Evolutionary conservation across 2,329 filamentous ascomycete genomes (phyloP), one percentile per base, ranked within the genome.

Genomic region (Fusarium sp.): DNA sequence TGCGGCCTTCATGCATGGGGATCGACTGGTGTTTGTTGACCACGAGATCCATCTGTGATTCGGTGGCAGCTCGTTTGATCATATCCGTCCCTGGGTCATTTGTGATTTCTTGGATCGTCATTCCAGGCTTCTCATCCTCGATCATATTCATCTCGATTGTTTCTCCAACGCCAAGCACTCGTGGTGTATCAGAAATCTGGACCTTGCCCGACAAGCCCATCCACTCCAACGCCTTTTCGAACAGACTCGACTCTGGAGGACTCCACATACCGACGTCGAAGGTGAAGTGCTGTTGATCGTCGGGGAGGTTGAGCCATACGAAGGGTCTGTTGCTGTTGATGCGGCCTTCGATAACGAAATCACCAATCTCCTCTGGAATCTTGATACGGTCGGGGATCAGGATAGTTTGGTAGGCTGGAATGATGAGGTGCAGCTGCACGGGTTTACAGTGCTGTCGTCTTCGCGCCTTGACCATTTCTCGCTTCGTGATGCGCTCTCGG

Each of bases 381-480:
- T 71, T 60, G 20, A 82, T 75, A 6, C 78, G 74, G 40, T 82
- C 80, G 22, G 75, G 76, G 16, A 82, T 76, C 24, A 81, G 70
- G 16, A 82, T 76, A 0, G 81, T 78, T 43, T 80, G 77, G 51
- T 82, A 82, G 9, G 80, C 80, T 0, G 81, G 81, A 12, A 82
- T 77, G 12, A 82, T 74, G 9, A 82, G 77, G 52, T 82, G 80
- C 5, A 82, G 60, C 24, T 75, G 75, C 30, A 76, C 74, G 4
- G 75, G 65, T 6, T 60, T 65, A 1, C 55, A 68, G 32, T 55
- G 74, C 5, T 74, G 69, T 18, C 56, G 72, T 41, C 61, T 66
- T 34, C 63, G 74, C 32, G 73, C 75, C 57, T 74, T 69, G 62
- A 65, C 64, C n/a, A 63, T 48, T 44, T 77, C 75, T 24, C 72